Percentiles rank a stretch among this genome's conserved stretches.
Conservation (phyloP, 1,284 basidiomycete species). For the Trametes polyzona region DNA sequence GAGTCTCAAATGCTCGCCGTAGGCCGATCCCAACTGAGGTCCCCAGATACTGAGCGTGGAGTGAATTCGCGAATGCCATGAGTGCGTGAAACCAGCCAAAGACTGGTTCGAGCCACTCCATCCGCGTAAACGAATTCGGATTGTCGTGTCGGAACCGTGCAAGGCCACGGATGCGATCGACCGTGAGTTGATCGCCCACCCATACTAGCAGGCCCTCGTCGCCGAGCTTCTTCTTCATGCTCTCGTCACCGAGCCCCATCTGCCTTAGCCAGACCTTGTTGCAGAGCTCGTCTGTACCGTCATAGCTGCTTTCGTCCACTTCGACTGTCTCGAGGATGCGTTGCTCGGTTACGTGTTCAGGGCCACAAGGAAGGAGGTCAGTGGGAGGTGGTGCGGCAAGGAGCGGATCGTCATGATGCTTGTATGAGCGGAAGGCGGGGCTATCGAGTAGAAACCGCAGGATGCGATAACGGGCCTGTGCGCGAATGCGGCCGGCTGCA, state of each 20-base stretch:
- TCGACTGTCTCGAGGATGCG: constrained; percentile 27
- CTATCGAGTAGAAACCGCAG: constrained; percentile 14
- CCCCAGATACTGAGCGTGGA: constrained; percentile 30
- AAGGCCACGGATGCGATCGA: constrained; percentile 21
- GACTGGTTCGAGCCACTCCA: constrained; percentile 34
- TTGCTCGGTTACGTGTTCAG: not conserved
- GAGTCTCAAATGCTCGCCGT: constrained; percentile 16
- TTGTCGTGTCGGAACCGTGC: constrained; percentile 36
- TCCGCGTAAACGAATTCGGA: constrained; percentile 37
- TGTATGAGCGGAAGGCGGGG: not conserved
- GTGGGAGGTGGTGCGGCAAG: not conserved
- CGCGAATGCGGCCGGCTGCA: not conserved
- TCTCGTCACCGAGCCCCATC: constrained; percentile 6
- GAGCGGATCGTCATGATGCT: not conserved
- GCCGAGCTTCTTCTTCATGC: not conserved
- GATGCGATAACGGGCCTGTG: constrained; percentile 5
- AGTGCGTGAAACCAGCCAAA: constrained; percentile 42
- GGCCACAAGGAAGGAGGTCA: constrained; percentile 1
- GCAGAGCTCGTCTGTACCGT: constrained; percentile 23
- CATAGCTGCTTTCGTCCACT: constrained; percentile 26
- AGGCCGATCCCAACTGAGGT: constrained; percentile 18
- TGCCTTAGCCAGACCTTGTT: constrained; percentile 10
- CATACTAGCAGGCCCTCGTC: constrained; percentile 1
- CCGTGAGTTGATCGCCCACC: constrained; percentile 32
- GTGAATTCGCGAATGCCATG: constrained; percentile 37